Percentiles rank a stretch among this genome's conserved stretches.
phyloP scores from a whole-genome alignment of 208 protist genomes.

The Leishmania martiniquensis region DNA sequence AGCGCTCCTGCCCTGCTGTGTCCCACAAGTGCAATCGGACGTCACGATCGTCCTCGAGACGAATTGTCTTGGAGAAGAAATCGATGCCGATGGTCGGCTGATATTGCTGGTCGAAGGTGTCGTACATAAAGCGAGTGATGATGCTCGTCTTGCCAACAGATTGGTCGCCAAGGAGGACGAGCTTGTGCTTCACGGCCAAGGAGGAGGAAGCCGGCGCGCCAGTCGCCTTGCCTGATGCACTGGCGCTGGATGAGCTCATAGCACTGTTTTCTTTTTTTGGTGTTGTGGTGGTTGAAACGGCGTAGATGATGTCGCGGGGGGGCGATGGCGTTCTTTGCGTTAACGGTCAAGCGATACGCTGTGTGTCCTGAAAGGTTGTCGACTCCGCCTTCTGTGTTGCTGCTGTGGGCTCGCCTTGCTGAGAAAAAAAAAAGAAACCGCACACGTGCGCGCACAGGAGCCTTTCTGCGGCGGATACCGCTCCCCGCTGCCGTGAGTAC shows the following conservation, averaged over 20 bases:
- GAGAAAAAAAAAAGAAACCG: too few species aligned
- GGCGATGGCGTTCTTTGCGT: background rate
- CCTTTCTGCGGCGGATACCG: too few species aligned
- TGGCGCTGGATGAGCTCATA: background rate
- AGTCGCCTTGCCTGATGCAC: background rate
- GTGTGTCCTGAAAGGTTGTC: too few species aligned
- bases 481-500: too few species aligned
- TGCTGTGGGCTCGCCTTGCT: background rate
- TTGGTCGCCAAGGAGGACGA: slow-evolving; percentile 98
- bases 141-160: slow-evolving; percentile 98
- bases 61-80: slow-evolving; percentile 98
- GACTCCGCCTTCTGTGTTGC: too few species aligned
- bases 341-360: too few species aligned
- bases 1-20: slow-evolving; percentile 93
- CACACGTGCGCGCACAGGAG: slow-evolving; percentile 4
- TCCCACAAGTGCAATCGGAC: slow-evolving; percentile 94
- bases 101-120: slow-evolving; percentile 95
- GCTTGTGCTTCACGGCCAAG: slow-evolving; percentile 94
- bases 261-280: background rate
- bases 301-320: background rate
- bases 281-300: too few species aligned
- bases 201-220: background rate
- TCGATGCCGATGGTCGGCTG: slow-evolving; percentile 99
- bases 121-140: slow-evolving; percentile 98
- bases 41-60: slow-evolving; percentile 91